Base-by-base conservation (phyloP, 129 eudicot genomes). In the Dittrichia graveolens region DNA sequence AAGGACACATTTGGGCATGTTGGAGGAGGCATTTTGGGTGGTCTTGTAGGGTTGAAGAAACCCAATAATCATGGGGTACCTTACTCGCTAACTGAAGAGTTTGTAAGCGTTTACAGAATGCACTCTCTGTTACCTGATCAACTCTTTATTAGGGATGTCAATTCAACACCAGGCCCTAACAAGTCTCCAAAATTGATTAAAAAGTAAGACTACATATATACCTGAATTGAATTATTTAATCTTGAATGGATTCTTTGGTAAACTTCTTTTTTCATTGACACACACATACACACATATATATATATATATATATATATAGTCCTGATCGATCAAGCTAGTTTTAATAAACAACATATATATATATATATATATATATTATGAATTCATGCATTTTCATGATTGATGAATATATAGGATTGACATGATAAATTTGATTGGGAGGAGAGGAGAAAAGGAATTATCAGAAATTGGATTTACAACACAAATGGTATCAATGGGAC, bases 401-500 rank as follows among this genome's bases (percentile, higher is more conserved):
- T 9, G 14, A 14, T 44, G 39, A 14, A 6, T 39, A 59, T 55
- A 41, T 61, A 85, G 89, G 80, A 14, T 87, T 57, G 78, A 78
- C 38, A 79, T 87, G 85, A 34, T 14, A 5, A 67, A 80, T 34
- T 13, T 87, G 74, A 66, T 77, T 71, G 94, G 86, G 52, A 4
- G 38, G 52, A 60, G 59, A 56, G 86, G 85, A 50, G 81, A 77
- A 60, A 73, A 80, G 71, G 57, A 72, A 8, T 47, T 87, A 47
- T 67, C 80, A 11, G 61, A 78, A 41, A 76, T 80, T 54, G 94
- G 94, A 44, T 80, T 85, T 37, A 55, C 74, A 8, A 85, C 68
- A 71, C 83, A 59, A 64, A 82, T 87, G 84, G 89, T 85, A 44
- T 87, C 94, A 52, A 87, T 87, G 94, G 89, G 94, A 16, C 94